A percentile compares a stretch with the other conserved stretches of the same genome.
phyloP scores from a whole-genome alignment of 805 yeast genomes.

The Metschnikowia colocasiae region DNA sequence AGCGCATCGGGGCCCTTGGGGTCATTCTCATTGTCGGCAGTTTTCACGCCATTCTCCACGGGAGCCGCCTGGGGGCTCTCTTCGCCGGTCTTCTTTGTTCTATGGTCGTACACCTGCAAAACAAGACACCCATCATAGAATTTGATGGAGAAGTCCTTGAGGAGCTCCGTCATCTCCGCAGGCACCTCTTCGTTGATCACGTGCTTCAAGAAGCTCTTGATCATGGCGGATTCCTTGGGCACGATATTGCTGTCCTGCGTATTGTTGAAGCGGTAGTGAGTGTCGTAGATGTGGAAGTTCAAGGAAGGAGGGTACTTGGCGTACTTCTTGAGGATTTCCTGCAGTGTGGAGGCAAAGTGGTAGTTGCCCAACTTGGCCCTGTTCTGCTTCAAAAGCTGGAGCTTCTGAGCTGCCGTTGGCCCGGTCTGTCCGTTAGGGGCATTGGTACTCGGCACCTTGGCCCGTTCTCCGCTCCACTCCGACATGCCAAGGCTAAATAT shows the following conservation, averaged over 20 bases:
- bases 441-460: background rate
- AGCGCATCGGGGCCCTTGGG: background rate
- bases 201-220: slow-evolving; percentile 74
- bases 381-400: slow-evolving; percentile 17
- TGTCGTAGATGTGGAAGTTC: slow-evolving; percentile 86
- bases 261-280: slow-evolving; percentile 86
- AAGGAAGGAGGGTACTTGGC: slow-evolving; percentile 74
- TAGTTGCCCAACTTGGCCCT: slow-evolving; percentile 33
- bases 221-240: slow-evolving; percentile 72
- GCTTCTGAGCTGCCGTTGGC: slow-evolving; percentile 18
- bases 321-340: slow-evolving; percentile 71
- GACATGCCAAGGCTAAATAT: background rate
- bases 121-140: slow-evolving; percentile 90
- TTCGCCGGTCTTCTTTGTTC: slow-evolving; percentile 40
- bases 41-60: background rate
- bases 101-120: slow-evolving; percentile 81
- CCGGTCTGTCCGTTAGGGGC: background rate
- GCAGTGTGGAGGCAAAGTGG: slow-evolving; percentile 67
- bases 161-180: slow-evolving; percentile 81
- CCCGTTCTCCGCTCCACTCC: background rate
- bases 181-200: slow-evolving; percentile 83
- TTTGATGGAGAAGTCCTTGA: slow-evolving; percentile 79
- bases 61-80: background rate
- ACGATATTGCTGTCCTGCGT: slow-evolving; percentile 75
- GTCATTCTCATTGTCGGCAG: background rate